Evolutionary conservation across 1,284 basidiomycete genomes (phyloP).

Genomic region (Sporisorium exsertum): DNA sequence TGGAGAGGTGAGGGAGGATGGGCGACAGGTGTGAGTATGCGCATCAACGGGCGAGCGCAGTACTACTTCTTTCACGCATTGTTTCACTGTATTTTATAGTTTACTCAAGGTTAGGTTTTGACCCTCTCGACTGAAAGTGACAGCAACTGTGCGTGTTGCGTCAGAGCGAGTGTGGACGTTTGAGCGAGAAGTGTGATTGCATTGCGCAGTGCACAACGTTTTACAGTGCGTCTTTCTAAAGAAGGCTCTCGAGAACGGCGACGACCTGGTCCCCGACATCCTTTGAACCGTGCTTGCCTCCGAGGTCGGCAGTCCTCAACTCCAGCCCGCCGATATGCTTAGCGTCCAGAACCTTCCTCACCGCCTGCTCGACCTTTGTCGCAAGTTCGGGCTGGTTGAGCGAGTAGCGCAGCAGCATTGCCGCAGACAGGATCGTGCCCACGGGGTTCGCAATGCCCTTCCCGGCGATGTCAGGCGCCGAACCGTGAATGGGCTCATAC

Average conservation of each 20-base stretch:
- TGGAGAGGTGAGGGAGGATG: background rate
- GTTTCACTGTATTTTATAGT: slow-evolving; percentile 12
- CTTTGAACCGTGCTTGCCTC: slow-evolving; percentile 80
- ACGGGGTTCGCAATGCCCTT: slow-evolving; percentile 95
- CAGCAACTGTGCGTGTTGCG: no score
- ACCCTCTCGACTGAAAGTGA: no score
- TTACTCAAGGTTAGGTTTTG: no score
- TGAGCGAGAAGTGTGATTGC: background rate
- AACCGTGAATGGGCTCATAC: slow-evolving; percentile 86
- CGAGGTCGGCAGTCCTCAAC: slow-evolving; percentile 86
- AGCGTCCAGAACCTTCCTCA: slow-evolving; percentile 86
- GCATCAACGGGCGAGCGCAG: no score
- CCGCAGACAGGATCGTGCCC: slow-evolving; percentile 95
- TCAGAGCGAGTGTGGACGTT: background rate
- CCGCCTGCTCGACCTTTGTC: slow-evolving; percentile 85
- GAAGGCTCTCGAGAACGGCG: slow-evolving; percentile 78
- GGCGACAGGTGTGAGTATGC: slow-evolving; percentile 20
- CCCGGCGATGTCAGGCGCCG: slow-evolving; percentile 93
- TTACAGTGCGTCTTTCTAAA: slow-evolving; percentile 64
- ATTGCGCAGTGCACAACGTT: background rate
- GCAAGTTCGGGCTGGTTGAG: slow-evolving; percentile 83
- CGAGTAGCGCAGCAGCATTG: slow-evolving; percentile 94
- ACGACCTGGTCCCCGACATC: slow-evolving; percentile 88
- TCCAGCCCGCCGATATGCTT: slow-evolving; percentile 80
- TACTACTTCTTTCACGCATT: background rate